phyloP scores from a whole-genome alignment of 169 alveolate species.

The Plasmodium blacklocki region DNA sequence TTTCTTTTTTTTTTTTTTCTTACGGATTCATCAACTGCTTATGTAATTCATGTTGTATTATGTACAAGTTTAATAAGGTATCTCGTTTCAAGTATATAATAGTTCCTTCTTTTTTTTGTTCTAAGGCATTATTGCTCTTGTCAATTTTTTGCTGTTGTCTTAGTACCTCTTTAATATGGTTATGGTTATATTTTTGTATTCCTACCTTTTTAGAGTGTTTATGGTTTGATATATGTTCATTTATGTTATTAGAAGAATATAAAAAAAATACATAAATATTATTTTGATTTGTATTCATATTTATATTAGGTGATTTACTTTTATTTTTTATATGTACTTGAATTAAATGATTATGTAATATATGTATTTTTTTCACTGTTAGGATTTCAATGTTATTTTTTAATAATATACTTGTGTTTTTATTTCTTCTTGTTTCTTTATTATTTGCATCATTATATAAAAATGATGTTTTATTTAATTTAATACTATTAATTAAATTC shows the following conservation, averaged over 20 bases:
- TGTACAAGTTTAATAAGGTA: no score
- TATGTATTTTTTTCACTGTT: constrained; percentile 27
- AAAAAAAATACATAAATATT: constrained; percentile 14
- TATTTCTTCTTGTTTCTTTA: neutral
- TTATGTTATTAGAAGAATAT: constrained; percentile 49
- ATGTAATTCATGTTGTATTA: no score
- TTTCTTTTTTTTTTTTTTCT: constrained; percentile 7
- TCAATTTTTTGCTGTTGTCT: neutral
- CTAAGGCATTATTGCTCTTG: constrained; percentile 6
- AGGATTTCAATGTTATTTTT: constrained; percentile 7
- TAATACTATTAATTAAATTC: neutral
- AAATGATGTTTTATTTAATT: no score
- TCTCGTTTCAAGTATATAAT: no score
- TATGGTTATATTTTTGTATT: no score
- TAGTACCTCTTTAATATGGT: no score
- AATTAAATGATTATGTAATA: constrained; percentile 51
- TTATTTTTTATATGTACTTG: constrained; percentile 20
- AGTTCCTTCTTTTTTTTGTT: neutral
- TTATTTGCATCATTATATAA: no score
- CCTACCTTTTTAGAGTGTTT: no score
- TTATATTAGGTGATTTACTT: neutral
- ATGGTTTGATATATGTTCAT: constrained; percentile 1
- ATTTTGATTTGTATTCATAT: neutral
- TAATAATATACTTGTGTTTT: constrained; percentile 19
- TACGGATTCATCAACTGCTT: constrained; percentile 27